phyloP scores from a whole-genome alignment of 805 yeast genomes.

The Zygoascus tannicola region DNA sequence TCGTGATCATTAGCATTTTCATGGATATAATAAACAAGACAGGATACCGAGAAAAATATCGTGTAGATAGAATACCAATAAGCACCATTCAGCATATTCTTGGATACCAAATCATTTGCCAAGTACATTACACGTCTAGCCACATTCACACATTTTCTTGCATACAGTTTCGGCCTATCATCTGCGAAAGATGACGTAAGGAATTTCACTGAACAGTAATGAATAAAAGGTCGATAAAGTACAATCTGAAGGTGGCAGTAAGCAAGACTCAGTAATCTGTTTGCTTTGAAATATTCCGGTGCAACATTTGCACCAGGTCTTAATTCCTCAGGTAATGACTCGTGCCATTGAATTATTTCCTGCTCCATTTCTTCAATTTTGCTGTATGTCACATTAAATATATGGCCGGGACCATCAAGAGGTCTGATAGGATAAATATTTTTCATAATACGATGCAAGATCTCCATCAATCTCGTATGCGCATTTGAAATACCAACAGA shows the following conservation, averaged over 20 bases:
- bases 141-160: conserved; percentile 74
- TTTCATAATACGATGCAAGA: conserved; percentile 61
- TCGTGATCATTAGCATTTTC: conserved; percentile 30
- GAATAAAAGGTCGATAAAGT: conserved; percentile 81
- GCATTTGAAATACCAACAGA: conserved; percentile 76
- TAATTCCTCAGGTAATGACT: conserved; percentile 58
- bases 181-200: conserved; percentile 13
- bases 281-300: conserved; percentile 57
- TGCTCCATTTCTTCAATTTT: conserved; percentile 55
- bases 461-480: conserved; percentile 65
- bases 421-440: conserved; percentile 57
- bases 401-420: conserved; percentile 3
- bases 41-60: conserved; percentile 79
- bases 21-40: conserved; percentile 73
- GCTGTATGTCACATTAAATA: conserved; percentile 15
- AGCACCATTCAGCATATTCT: conserved; percentile 65
- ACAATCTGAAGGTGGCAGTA: conserved; percentile 61
- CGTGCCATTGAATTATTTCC: conserved; percentile 64
- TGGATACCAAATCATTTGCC: conserved; percentile 70
- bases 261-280: conserved; percentile 43
- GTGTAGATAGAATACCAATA: conserved; percentile 91
- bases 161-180: conserved; percentile 49
- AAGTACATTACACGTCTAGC: conserved; percentile 74
- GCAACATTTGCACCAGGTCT: conserved; percentile 66
- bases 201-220: conserved; percentile 57